These are phyloP conservation scores for Rhynchosporium secalis DNA, from an alignment of 2,329 filamentous ascomycete genomes.

Conservation along the genomic window DNA sequence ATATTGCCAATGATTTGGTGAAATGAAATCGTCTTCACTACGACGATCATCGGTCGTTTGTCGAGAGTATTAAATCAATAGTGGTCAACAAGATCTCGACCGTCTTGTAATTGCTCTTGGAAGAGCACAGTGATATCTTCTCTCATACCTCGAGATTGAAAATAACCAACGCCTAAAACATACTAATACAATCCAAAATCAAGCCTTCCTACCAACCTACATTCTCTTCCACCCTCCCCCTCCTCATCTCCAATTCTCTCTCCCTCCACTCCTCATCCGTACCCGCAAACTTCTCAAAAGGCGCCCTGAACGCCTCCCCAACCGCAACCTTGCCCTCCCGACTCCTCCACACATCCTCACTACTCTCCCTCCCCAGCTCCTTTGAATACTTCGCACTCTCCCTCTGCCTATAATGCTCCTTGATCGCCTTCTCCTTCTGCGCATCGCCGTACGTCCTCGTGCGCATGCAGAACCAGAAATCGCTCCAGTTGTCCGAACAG, in stretches of 20 bases:
- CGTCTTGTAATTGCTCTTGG: not conserved
- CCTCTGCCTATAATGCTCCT: constrained; percentile 42
- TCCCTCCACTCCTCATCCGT: constrained; percentile 45
- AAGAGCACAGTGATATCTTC: not conserved
- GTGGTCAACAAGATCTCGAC: too few relatives aligned
- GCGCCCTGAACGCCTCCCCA: constrained; percentile 39
- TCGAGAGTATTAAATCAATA: too few relatives aligned
- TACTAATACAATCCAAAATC: not conserved
- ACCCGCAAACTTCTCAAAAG: constrained; percentile 44
- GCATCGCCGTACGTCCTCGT: constrained; percentile 62
- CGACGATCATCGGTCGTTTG: too few relatives aligned
- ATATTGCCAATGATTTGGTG: too few relatives aligned
- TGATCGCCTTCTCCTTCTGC: constrained; percentile 53
- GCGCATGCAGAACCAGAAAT: constrained; percentile 98
- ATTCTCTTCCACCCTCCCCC: constrained; percentile 19
- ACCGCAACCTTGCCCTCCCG: constrained; percentile 61
- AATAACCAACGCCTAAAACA: constrained; percentile 4
- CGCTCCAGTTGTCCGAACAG: constrained; percentile 84
- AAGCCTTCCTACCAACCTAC: constrained; percentile 1
- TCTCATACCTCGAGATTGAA: not conserved
- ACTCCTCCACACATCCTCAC: constrained; percentile 87
- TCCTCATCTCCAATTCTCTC: constrained; percentile 34
- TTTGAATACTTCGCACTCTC: constrained; percentile 63
- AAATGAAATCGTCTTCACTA: too few relatives aligned
- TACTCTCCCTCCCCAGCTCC: constrained; percentile 69